A percentile compares a stretch with the other conserved stretches of the same genome.
Conservation (phyloP, 345 rosid genomes). For the Brassica napus region Da-Ae NC_063434.1:442001-442500, state of each 20-base stretch:
- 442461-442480: no score
- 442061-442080: neutral
- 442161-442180: constrained; percentile 6
- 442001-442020: neutral
- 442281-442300: constrained; percentile 30
- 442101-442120: neutral
- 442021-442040: neutral
- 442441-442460: no score
- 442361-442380: constrained; percentile 12
- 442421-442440: no score
- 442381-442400: neutral
- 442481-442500: no score
- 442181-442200: neutral
- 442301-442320: constrained; percentile 30
- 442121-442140: neutral
- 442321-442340: constrained; percentile 37
- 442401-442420: neutral
- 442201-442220: neutral
- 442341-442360: constrained; percentile 36
- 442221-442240: neutral
- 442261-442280: constrained; percentile 1
- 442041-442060: neutral
- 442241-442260: constrained; percentile 13
- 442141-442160: neutral
- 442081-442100: neutral